phyloP scores from a whole-genome alignment of 2,329 filamentous ascomycete genomes.

The Alternaria hordeiaustralica region DNA sequence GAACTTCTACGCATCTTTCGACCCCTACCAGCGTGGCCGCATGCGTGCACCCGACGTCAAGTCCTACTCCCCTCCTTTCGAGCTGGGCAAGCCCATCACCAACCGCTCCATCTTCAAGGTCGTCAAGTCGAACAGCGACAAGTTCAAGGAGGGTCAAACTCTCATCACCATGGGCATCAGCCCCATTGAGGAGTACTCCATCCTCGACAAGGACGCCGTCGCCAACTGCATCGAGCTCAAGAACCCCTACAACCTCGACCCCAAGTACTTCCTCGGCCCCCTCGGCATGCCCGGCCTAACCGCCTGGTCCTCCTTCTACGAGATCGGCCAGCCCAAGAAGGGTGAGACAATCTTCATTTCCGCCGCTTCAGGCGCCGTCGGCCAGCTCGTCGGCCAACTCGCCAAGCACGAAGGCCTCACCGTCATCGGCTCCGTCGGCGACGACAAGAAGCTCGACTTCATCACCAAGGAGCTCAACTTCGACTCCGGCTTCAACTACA shows the following conservation, averaged over 20 bases:
- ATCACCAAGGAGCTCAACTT: conserved; percentile 73
- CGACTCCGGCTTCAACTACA: conserved; percentile 85
- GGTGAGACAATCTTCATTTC: conserved; percentile 84
- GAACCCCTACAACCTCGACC: conserved; percentile 72
- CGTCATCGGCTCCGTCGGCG: conserved; percentile 81
- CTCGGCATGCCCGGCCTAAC: conserved; percentile 82
- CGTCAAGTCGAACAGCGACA: conserved; percentile 69
- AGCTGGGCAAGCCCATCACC: conserved; percentile 67
- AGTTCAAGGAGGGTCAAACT: conserved; percentile 72
- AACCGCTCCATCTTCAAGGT: conserved; percentile 72
- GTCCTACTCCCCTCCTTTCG: conserved; percentile 72
- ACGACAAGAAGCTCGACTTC: conserved; percentile 79
- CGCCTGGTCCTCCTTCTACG: conserved; percentile 76
- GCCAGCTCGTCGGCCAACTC: conserved; percentile 81
- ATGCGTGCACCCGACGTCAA: conserved; percentile 71
- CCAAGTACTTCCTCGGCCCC: conserved; percentile 73
- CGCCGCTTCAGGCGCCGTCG: conserved; percentile 80
- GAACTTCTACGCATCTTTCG: conserved; percentile 76
- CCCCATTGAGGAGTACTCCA: conserved; percentile 73
- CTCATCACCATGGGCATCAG: conserved; percentile 59
- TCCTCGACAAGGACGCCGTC: conserved; percentile 57
- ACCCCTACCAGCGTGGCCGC: conserved; percentile 82
- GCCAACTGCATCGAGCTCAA: conserved; percentile 62
- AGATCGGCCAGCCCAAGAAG: conserved; percentile 76
- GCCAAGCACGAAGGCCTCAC: conserved; percentile 80